These are phyloP conservation scores for Tetracladium marchalianum DNA, from an alignment of 495 filamentous ascomycete genomes.

Conservation along the genomic window DNA sequence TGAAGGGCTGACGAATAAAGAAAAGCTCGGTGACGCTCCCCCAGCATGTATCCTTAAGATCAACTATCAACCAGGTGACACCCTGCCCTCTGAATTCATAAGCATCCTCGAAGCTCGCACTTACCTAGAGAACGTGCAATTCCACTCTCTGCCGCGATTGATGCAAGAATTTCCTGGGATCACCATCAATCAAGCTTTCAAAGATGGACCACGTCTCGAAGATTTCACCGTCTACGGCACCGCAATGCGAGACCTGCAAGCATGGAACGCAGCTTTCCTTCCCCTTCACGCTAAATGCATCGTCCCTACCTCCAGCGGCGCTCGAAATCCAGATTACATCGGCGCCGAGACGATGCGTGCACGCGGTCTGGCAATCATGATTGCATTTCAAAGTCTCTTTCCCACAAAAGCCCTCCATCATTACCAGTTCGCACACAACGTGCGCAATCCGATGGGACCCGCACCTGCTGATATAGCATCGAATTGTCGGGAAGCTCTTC, in stretches of 20 bases:
- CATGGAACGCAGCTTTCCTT: background rate
- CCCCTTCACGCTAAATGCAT: background rate
- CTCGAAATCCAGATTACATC: background rate
- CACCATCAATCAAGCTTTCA: background rate
- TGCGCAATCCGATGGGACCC: no score
- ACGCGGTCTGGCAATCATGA: background rate
- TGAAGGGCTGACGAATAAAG: background rate
- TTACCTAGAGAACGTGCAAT: constrained; percentile 9
- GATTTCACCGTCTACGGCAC: background rate
- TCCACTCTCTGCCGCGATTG: background rate
- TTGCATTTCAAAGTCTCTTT: background rate
- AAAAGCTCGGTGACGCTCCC: background rate
- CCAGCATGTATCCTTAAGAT: constrained; percentile 1
- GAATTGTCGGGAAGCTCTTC: constrained; percentile 1
- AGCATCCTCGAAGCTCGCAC: constrained; percentile 1
- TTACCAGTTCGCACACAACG: no score
- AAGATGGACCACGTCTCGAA: background rate
- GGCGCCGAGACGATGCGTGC: background rate
- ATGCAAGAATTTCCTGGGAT: background rate
- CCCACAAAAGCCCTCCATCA: no score
- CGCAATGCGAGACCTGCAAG: background rate
- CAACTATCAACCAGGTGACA: background rate
- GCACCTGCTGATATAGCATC: background rate
- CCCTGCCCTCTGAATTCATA: constrained; percentile 1
- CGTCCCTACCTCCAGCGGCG: background rate